Conservation (phyloP, 352 stramenopile genomes). For the Phytophthora lateralis region DNA sequence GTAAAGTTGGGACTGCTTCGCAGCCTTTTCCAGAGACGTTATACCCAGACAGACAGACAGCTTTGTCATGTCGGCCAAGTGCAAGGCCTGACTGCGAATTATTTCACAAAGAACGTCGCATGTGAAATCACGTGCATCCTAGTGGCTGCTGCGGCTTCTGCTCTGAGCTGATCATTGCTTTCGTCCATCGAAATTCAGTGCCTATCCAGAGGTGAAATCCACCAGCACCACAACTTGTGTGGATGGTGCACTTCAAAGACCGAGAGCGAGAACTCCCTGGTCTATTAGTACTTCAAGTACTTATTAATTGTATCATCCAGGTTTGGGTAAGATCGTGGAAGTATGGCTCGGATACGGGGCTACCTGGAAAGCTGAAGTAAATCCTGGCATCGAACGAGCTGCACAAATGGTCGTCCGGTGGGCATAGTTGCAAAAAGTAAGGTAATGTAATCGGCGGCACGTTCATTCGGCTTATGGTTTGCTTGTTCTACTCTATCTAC, state of each 20-base stretch:
- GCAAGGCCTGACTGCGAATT: not conserved
- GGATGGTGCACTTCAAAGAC: slow-evolving; percentile 1
- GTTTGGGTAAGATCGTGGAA: not conserved
- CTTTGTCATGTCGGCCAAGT: not conserved
- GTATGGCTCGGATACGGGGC: not conserved
- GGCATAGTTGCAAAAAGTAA: too few species aligned
- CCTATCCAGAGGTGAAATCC: not conserved
- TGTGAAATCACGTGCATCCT: not conserved
- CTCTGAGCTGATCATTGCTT: not conserved
- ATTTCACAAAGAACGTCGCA: not conserved
- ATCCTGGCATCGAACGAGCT: not conserved
- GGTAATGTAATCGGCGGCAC: not conserved
- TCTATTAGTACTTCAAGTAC: too few species aligned
- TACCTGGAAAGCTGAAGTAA: not conserved
- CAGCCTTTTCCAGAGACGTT: not conserved
- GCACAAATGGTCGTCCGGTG: not conserved
- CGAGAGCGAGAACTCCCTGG: not conserved
- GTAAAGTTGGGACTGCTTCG: not conserved
- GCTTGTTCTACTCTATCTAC: slow-evolving; percentile 24
- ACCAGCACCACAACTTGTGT: not conserved
- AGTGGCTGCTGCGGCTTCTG: not conserved
- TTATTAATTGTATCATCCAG: not conserved
- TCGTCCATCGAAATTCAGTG: not conserved
- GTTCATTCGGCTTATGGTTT: slow-evolving; percentile 21
- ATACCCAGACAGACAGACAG: not conserved